Conservation (phyloP, 2,329 filamentous ascomycete genomes). For the Chrysoporthe cubensis region DNA sequence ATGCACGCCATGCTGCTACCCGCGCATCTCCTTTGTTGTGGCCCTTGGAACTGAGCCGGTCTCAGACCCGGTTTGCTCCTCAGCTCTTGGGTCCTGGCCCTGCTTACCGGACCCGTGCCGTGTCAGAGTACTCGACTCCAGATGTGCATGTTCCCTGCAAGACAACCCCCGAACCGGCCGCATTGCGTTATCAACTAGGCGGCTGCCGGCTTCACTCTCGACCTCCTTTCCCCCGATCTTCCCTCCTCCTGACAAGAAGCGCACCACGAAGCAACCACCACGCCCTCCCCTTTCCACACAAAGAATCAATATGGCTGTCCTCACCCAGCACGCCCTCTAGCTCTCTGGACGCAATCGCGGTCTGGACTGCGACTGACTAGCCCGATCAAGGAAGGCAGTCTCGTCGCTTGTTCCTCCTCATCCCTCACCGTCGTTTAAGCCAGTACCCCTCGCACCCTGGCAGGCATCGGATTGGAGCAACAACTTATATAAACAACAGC, state of each 20-base stretch:
- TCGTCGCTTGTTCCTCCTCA: conserved; percentile 8
- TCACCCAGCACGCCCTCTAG: conserved; percentile 10
- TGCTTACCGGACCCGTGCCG: conserved; percentile 15
- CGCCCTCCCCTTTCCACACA: background rate
- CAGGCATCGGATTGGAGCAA: background rate
- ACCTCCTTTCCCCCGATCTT: conserved; percentile 17
- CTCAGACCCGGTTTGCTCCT: conserved; percentile 11
- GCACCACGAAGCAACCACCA: background rate
- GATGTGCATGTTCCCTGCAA: background rate
- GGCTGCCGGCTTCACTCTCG: conserved; percentile 9
- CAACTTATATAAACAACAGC: background rate
- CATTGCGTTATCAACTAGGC: conserved; percentile 24
- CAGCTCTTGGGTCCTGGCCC: background rate
- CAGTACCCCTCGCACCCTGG: background rate
- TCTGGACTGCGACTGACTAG: conserved; percentile 19
- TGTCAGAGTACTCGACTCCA: conserved; percentile 7
- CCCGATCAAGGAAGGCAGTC: conserved; percentile 1
- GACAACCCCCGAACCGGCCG: background rate
- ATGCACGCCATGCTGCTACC: background rate
- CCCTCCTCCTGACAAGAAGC: conserved; percentile 1
- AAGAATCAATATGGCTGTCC: conserved; percentile 14
- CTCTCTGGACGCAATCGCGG: conserved; percentile 21
- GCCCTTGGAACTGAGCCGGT: conserved; percentile 15
- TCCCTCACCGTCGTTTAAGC: conserved; percentile 3
- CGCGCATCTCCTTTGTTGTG: conserved; percentile 11